Conservation (phyloP, 2,329 filamentous ascomycete species). For the Aciculosporium take region DNA sequence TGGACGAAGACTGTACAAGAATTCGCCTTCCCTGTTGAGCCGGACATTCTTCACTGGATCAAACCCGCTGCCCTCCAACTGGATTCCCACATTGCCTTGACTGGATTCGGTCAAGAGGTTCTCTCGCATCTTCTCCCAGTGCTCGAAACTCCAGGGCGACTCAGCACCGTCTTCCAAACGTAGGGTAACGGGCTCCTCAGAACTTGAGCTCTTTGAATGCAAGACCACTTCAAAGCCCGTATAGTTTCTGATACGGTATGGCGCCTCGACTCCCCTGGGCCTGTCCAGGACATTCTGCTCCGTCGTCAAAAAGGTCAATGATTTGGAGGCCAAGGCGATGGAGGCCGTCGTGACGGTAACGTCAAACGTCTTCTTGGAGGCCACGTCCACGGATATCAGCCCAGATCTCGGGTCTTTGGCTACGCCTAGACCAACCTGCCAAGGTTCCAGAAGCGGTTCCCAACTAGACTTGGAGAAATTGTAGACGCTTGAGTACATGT, state of each 20-base stretch:
- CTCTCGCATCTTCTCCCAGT: constrained; percentile 92
- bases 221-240: constrained; percentile 84
- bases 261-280: constrained; percentile 77
- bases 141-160: constrained; percentile 89
- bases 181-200: constrained; percentile 54
- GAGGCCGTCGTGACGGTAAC: constrained; percentile 85
- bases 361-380: constrained; percentile 82
- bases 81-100: constrained; percentile 64
- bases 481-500: constrained; percentile 92
- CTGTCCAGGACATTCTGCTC: constrained; percentile 82
- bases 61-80: constrained; percentile 86
- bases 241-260: constrained; percentile 88
- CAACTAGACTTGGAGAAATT: constrained; percentile 98
- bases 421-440: constrained; percentile 86
- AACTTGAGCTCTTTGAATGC: constrained; percentile 56
- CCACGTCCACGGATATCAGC: constrained; percentile 66
- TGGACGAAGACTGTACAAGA: constrained; percentile 75
- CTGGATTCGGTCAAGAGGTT: constrained; percentile 74
- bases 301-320: constrained; percentile 76
- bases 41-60: constrained; percentile 78
- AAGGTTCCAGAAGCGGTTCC: constrained; percentile 93
- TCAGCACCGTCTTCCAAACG: constrained; percentile 82
- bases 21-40: constrained; percentile 88
- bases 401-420: constrained; percentile 64
- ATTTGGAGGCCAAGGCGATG: constrained; percentile 86